Evolutionary conservation across 1,284 basidiomycete species (phyloP).

Genomic region (Coniferiporia weirii): DNA sequence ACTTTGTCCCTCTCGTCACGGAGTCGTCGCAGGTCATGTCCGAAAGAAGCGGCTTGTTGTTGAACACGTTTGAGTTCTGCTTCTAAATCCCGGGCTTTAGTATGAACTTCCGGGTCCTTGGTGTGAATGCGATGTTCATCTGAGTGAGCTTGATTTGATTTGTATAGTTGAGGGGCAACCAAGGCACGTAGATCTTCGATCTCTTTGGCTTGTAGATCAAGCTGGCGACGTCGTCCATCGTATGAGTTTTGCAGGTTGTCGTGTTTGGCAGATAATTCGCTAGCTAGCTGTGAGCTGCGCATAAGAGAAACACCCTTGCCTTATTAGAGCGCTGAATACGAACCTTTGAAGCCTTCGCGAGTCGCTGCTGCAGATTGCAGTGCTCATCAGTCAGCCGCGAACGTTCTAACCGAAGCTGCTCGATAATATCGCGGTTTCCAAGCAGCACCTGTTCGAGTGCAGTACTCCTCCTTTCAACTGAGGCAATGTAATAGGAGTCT

Average conservation of each 20-base stretch:
- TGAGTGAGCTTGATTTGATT: constrained; percentile 45
- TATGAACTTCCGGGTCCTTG: constrained; percentile 59
- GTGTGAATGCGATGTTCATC: constrained; percentile 55
- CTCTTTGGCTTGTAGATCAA: constrained; percentile 64
- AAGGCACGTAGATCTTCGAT: constrained; percentile 66
- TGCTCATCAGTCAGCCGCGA: too few species aligned
- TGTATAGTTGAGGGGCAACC: constrained; percentile 54
- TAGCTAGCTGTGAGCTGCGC: too few species aligned
- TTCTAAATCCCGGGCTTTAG: constrained; percentile 58
- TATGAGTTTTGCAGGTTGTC: constrained; percentile 59
- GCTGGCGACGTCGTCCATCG: constrained; percentile 62
- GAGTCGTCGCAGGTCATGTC: constrained; percentile 65
- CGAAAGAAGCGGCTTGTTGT: constrained; percentile 67
- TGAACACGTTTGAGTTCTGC: constrained; percentile 65
- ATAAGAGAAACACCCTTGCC: too few species aligned
- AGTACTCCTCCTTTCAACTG: too few species aligned
- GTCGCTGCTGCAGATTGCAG: too few species aligned
- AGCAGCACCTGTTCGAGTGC: too few species aligned
- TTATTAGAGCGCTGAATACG: too few species aligned
- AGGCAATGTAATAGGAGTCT: too few species aligned
- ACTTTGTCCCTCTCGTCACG: constrained; percentile 60
- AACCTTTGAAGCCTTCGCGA: too few species aligned
- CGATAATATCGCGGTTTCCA: too few species aligned
- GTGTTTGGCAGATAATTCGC: constrained; percentile 26
- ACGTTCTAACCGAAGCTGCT: too few species aligned